Evolutionary conservation across 257 asterid genomes (phyloP).

Genomic region (Penstemon newberryi): DNA sequence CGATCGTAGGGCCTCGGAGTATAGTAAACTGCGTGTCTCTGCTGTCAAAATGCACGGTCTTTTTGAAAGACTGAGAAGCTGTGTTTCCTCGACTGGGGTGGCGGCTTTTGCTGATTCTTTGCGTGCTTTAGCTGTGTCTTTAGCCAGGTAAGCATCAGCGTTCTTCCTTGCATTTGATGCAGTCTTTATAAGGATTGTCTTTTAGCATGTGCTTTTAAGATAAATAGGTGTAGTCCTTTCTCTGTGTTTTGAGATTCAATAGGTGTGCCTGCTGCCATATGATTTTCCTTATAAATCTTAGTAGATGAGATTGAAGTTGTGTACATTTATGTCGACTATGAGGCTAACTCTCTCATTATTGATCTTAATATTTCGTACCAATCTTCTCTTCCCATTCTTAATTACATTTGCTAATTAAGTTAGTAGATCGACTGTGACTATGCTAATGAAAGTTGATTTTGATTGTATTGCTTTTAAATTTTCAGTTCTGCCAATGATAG

Average conservation of each 20-base stretch:
- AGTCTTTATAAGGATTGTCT: too few species aligned
- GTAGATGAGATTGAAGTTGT: too few species aligned
- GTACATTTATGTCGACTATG: too few species aligned
- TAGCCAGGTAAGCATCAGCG: conserved; percentile 54
- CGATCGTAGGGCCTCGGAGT: conserved; percentile 85
- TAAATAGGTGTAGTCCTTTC: too few species aligned
- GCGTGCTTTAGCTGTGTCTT: conserved; percentile 67
- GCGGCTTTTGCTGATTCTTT: conserved; percentile 66
- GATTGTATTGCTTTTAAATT: conserved; percentile 22
- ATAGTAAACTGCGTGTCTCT: conserved; percentile 81
- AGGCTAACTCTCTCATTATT: too few species aligned
- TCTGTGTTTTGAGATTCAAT: too few species aligned
- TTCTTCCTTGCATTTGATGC: not conserved
- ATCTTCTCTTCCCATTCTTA: too few species aligned
- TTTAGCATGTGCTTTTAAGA: not conserved
- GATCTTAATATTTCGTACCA: too few species aligned
- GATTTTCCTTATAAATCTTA: too few species aligned
- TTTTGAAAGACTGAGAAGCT: conserved; percentile 78
- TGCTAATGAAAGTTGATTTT: not conserved
- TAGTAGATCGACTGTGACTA: too few species aligned
- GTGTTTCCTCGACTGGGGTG: conserved; percentile 64
- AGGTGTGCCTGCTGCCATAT: too few species aligned
- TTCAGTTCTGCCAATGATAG: conserved; percentile 60
- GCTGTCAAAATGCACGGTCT: conserved; percentile 81
- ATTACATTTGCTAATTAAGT: too few species aligned